phyloP scores from a whole-genome alignment of 192 early-diverging fungal genomes.

The Polychytrium aggregatum region DNA sequence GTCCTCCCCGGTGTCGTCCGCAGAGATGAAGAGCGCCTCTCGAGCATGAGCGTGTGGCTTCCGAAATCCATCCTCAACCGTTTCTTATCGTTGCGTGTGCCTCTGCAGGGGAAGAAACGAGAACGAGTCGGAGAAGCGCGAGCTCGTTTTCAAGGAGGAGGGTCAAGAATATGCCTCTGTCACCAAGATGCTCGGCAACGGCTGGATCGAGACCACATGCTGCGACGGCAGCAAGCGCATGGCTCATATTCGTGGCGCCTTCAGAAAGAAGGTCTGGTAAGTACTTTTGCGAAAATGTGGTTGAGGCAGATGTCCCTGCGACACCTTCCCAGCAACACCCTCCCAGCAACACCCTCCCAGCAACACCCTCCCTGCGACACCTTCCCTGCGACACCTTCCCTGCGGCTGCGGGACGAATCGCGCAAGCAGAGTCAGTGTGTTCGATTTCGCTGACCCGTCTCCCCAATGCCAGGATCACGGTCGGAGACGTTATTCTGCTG shows the following conservation, averaged over 20 bases:
- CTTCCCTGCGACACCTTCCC: too few relatives aligned
- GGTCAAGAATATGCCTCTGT: slow-evolving; percentile 96
- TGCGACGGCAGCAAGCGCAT: slow-evolving; percentile 81
- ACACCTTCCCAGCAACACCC: too few relatives aligned
- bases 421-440: not conserved
- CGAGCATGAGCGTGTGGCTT: too few relatives aligned
- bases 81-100: not conserved
- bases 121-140: slow-evolving; percentile 88
- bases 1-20: too few relatives aligned
- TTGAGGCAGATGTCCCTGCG: too few relatives aligned
- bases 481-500: slow-evolving; percentile 83
- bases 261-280: slow-evolving; percentile 88
- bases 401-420: too few relatives aligned
- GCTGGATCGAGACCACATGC: slow-evolving; percentile 81
- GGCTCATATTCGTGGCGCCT: slow-evolving; percentile 93
- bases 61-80: not conserved
- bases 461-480: slow-evolving; percentile 56
- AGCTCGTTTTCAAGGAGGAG: slow-evolving; percentile 94
- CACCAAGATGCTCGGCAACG: slow-evolving; percentile 92
- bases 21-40: too few relatives aligned
- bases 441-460: not conserved
- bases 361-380: too few relatives aligned
- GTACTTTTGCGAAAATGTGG: slow-evolving; percentile 2
- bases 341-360: too few relatives aligned
- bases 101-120: slow-evolving; percentile 89